These are phyloP conservation scores for Trichoderma brevicompactum DNA, from an alignment of 2,329 filamentous ascomycete genomes.

Conservation along the genomic window DNA sequence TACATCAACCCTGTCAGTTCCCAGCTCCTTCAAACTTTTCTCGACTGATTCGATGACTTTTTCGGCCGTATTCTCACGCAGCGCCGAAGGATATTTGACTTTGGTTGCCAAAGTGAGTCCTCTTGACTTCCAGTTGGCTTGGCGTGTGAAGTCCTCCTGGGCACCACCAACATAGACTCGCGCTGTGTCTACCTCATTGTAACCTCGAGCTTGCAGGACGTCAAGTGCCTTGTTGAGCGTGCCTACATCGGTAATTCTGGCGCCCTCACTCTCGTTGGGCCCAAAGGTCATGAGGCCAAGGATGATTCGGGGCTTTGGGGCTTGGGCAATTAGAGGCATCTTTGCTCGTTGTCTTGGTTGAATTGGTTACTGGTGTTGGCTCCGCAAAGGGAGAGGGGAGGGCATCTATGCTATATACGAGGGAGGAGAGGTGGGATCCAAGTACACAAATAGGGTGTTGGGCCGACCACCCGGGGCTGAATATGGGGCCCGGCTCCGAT, in stretches of 20 bases:
- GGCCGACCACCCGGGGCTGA: neutral
- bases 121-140: slow-evolving; percentile 77
- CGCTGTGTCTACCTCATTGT: slow-evolving; percentile 85
- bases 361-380: neutral
- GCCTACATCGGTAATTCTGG: slow-evolving; percentile 68
- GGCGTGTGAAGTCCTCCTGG: slow-evolving; percentile 78
- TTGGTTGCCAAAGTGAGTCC: slow-evolving; percentile 82
- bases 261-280: slow-evolving; percentile 63
- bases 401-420: neutral
- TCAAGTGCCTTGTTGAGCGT: slow-evolving; percentile 76
- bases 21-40: slow-evolving; percentile 71
- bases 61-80: slow-evolving; percentile 65
- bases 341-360: slow-evolving; percentile 26
- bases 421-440: neutral
- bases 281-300: slow-evolving; percentile 88
- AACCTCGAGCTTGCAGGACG: slow-evolving; percentile 75
- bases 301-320: slow-evolving; percentile 69
- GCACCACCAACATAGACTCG: slow-evolving; percentile 71
- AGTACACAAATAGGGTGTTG: neutral
- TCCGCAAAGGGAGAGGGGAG: neutral
- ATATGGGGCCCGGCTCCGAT: neutral
- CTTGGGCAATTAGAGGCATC: slow-evolving; percentile 54
- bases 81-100: slow-evolving; percentile 62
- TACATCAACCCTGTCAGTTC: slow-evolving; percentile 72
- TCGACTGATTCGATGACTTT: slow-evolving; percentile 69